These are phyloP conservation scores for Hemisphaericaspora lyxosophila DNA, from an alignment of 1,139 yeast genomes.

Conservation along the genomic window DNA sequence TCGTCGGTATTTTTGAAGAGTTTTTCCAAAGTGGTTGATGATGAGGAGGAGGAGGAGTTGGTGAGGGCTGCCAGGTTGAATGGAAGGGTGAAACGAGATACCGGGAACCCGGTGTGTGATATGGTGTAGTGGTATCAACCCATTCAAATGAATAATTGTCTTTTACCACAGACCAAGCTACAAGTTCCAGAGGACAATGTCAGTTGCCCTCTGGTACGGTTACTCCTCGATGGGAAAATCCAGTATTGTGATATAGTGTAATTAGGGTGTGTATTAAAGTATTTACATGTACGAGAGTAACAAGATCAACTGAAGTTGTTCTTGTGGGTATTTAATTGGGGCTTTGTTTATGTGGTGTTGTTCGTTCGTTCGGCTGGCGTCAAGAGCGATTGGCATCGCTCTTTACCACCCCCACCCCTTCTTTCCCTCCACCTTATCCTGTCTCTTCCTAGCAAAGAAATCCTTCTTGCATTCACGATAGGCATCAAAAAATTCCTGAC, in stretches of 20 bases:
- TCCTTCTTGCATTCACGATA: constrained; percentile 89
- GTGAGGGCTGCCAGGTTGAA: constrained; percentile 8
- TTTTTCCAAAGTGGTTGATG: constrained; percentile 4
- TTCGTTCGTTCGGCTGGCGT: neutral
- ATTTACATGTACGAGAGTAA: no score
- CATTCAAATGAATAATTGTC: neutral
- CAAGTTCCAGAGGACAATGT: no score
- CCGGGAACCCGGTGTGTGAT: constrained; percentile 9
- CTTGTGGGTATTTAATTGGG: no score
- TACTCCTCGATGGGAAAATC: no score
- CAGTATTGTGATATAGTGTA: no score
- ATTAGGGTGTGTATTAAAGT: no score
- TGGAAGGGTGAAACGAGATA: constrained; percentile 8
- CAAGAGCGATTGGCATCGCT: no score
- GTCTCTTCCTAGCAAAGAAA: constrained; percentile 53
- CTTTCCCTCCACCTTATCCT: constrained; percentile 39
- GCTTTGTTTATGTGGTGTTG: no score
- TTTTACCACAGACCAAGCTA: no score
- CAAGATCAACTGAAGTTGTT: no score
- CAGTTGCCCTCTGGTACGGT: no score
- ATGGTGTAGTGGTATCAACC: constrained; percentile 4
- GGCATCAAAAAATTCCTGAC: constrained; percentile 87
- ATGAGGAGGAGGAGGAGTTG: constrained; percentile 4
- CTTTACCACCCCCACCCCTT: constrained; percentile 50
- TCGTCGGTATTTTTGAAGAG: constrained; percentile 9